These are phyloP conservation scores for Fusarium pininemorale DNA, from an alignment of 2,329 filamentous ascomycete genomes.

Conservation along the genomic window DNA sequence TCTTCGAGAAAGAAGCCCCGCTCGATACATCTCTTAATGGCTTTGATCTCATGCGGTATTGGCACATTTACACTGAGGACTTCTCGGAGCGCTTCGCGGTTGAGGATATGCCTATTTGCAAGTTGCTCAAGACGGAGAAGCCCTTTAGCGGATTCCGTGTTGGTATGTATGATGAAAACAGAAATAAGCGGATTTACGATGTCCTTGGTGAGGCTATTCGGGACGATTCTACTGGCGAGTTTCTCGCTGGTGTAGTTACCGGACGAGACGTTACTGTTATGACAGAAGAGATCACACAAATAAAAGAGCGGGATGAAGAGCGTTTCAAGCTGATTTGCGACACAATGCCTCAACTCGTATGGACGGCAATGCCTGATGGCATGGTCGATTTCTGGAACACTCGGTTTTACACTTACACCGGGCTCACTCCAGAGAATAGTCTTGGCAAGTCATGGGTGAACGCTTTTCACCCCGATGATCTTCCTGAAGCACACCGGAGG, in stretches of 20 bases:
- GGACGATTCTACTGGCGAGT: constrained; percentile 74
- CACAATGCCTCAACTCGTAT: constrained; percentile 76
- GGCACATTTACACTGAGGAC: constrained; percentile 71
- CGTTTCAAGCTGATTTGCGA: constrained; percentile 81
- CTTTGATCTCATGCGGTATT: constrained; percentile 67
- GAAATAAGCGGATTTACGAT: constrained; percentile 68
- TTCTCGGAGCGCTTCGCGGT: constrained; percentile 67
- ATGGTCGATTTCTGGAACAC: constrained; percentile 77
- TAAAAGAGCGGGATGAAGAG: constrained; percentile 75
- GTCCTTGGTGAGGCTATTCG: constrained; percentile 72
- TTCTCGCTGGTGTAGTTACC: constrained; percentile 76
- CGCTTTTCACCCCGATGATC: constrained; percentile 76
- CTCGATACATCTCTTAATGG: constrained; percentile 55
- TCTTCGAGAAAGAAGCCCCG: constrained; percentile 58
- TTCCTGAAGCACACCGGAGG: constrained; percentile 60
- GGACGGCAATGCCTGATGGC: constrained; percentile 75
- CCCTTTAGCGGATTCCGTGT: constrained; percentile 68
- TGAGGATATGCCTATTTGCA: constrained; percentile 72
- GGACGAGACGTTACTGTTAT: constrained; percentile 78
- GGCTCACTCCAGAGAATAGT: constrained; percentile 69
- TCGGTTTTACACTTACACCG: constrained; percentile 84
- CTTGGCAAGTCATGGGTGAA: constrained; percentile 69
- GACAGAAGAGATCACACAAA: constrained; percentile 73
- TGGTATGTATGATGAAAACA: constrained; percentile 67
- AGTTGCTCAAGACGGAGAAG: constrained; percentile 68